A percentile compares a stretch with the other conserved stretches of the same genome.
Conservation (phyloP, 2,329 filamentous ascomycete species). For the Trichothecium roseum region DNA sequence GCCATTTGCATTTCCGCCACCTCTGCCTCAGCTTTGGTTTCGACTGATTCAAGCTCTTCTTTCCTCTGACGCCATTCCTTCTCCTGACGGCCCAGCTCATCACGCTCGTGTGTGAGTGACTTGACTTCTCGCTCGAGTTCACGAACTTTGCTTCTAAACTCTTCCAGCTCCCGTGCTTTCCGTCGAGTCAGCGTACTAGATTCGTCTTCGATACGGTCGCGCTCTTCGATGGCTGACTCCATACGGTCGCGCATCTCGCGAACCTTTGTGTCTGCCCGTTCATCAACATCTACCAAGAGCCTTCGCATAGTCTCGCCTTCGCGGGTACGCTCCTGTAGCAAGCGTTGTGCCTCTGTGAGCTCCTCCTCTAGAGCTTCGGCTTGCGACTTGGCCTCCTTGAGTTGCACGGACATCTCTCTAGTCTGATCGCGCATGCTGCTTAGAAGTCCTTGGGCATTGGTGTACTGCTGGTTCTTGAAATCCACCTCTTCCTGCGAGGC, state of each 20-base stretch:
- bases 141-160: constrained; percentile 66
- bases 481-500: constrained; percentile 69
- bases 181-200: constrained; percentile 66
- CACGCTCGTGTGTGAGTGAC: constrained; percentile 60
- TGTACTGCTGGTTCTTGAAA: constrained; percentile 76
- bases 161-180: constrained; percentile 74
- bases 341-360: constrained; percentile 73
- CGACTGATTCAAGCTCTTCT: constrained; percentile 64
- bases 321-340: constrained; percentile 77
- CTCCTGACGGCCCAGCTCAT: constrained; percentile 65
- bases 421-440: constrained; percentile 90
- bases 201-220: constrained; percentile 88
- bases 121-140: constrained; percentile 74
- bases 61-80: constrained; percentile 63
- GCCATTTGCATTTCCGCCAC: constrained; percentile 64
- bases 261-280: constrained; percentile 68
- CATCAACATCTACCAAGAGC: constrained; percentile 76
- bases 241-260: constrained; percentile 83
- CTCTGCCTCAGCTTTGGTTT: constrained; percentile 61
- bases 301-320: constrained; percentile 93
- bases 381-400: constrained; percentile 77
- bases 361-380: constrained; percentile 88
- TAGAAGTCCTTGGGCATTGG: constrained; percentile 74
- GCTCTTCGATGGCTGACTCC: constrained; percentile 85
- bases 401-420: constrained; percentile 77